Evolutionary conservation across 306 rosid genomes (phyloP), one percentile per base, ranked within the genome.

Genomic region (Albizia julibrissin): DNA sequence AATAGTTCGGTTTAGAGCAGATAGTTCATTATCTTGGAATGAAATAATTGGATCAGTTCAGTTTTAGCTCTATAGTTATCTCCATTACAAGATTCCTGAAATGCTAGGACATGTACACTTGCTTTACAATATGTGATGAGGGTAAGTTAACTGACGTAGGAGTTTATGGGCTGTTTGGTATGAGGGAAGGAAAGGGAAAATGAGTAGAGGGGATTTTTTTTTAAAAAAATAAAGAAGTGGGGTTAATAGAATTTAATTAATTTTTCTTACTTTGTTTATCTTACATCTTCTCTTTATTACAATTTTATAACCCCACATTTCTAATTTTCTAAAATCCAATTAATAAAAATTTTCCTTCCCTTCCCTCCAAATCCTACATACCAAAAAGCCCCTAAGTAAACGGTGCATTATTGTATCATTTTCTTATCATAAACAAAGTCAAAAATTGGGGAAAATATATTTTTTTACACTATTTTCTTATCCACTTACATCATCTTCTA

Each of bases 51-150:
- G 58, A 61, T 58, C 29, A 78, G 69, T 84, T 65, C 85, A 88
- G 62, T 77, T 81, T 81, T 69, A 75, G 83, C 87, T 72, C 70
- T 83, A 47, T 18, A 50, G 74, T 84, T 37, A 82, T 77, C 88
- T 75, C 77, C 81, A 79, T 34, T 42, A 62, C 62, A 79, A 81
- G 84, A 82, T 54, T 75, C 70, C 74, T 80, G 83, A 84, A 83
- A 81, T 56, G 46, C 71, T 27, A 58, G 46, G 75, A 76, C 65
- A 79, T 42, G 79, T 52, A 77, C 10, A 84, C 75, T 31, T 27
- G 7, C 29, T 24, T 78, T 52, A 75, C 52, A 74, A 31, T 34
- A 46, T 64, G 50, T 24, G 34, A 66, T 40, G 56, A 81, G 73
- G 69, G 64, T 10, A 34, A 54, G 67, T 12, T 22, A 40, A 37